Evolutionary conservation across 2,329 filamentous ascomycete genomes (phyloP), one percentile per base, ranked within the genome.

Genomic region (Helminthosporium solani): DNA sequence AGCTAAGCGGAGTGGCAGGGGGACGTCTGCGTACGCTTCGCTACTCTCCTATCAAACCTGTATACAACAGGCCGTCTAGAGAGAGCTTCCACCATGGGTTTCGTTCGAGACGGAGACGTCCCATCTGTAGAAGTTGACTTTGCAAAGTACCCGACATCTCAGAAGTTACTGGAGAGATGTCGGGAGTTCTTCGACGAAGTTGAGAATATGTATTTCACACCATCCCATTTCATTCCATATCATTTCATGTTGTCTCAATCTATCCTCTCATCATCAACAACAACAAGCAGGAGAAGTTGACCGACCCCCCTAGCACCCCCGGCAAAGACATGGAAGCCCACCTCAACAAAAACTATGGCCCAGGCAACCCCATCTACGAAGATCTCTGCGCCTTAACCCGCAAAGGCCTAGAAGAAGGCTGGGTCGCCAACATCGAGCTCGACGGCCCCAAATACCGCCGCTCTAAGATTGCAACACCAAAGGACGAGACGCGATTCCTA

Each of bases 401-500:
- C n/a, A 53, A 63, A 53, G 67, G 69, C 2, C 50, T 70, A 1
- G 37, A 61, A 16, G 68, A 72, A 57, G 69, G 68, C 30, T 72
- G 67, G 67, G 58, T 66, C 3, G 68, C 68, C 8, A 66, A 63
- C 7, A 58, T 59, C 39, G 59, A 65, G 31, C 53, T 72, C 37
- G 60, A 67, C 14, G 60, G 57, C 7, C 37, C 42, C 3, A 50
- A 60, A 19, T 66, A 66, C 35, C 56, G 68, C 16, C 64, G 69
- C 9, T 68, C 67, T 7, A 76, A 75, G 45, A 73, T 82, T 47
- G 61, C 70, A 33, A 52, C 73, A 4, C 80, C 79, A 1, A 70
- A 63, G 2, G 63, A 70, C 7, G 68, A 72, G 28, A 81, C 74
- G 21, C 70, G 73, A 18, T 81, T 70, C 61, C 78, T 81, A 60